Percentiles rank a stretch among this genome's conserved stretches.
phyloP scores from a whole-genome alignment of 345 rosid species.

The Eucalyptus lansdowneana region DNA sequence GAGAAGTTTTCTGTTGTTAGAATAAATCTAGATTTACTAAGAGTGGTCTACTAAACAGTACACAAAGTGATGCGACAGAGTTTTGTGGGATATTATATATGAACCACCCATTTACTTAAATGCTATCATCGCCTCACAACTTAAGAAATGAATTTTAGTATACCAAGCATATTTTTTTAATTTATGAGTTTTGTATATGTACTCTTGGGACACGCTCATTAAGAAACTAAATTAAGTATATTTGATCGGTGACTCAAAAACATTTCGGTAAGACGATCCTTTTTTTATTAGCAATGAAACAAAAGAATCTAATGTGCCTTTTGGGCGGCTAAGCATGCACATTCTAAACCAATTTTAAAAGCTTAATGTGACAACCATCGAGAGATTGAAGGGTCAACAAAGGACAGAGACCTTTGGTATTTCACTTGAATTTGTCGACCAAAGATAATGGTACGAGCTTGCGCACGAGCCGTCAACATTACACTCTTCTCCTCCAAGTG shows the following conservation, averaged over 20 bases:
- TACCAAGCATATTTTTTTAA: too few relatives aligned
- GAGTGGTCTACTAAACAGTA: not conserved
- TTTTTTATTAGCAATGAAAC: too few relatives aligned
- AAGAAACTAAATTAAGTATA: too few relatives aligned
- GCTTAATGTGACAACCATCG: too few relatives aligned
- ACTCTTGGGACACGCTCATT: not conserved
- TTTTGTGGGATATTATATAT: not conserved
- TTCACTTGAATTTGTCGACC: not conserved
- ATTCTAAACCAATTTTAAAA: too few relatives aligned
- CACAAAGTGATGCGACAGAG: not conserved
- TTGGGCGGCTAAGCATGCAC: too few relatives aligned
- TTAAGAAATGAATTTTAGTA: not conserved
- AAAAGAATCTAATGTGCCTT: too few relatives aligned
- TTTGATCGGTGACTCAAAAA: too few relatives aligned
- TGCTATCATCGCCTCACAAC: not conserved
- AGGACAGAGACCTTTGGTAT: too few relatives aligned
- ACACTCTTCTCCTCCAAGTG: not conserved
- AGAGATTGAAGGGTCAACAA: not conserved
- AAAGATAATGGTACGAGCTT: not conserved
- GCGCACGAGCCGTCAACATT: not conserved
- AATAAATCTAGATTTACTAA: not conserved
- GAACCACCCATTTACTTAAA: not conserved
- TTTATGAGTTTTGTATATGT: not conserved
- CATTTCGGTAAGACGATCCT: too few relatives aligned
- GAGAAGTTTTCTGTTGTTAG: too few relatives aligned